Conservation (phyloP, 495 filamentous ascomycete species). For the Aspergillus wentii region DNA sequence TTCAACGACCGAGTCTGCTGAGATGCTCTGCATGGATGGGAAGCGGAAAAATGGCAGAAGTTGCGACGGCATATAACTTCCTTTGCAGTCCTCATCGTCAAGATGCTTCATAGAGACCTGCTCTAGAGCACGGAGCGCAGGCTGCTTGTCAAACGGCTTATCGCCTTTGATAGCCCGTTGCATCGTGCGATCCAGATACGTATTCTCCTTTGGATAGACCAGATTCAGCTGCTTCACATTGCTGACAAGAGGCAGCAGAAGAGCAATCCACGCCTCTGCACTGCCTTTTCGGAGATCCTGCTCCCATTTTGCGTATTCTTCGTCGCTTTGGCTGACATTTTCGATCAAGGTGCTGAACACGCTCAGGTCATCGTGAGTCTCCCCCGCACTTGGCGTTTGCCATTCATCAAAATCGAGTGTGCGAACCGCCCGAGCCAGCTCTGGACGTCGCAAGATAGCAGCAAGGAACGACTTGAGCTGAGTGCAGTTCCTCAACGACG, state of each 20-base stretch:
- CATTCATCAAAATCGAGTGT: constrained; percentile 21
- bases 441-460: constrained; percentile 15
- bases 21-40: constrained; percentile 21
- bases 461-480: constrained; percentile 18
- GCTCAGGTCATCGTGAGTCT: neutral
- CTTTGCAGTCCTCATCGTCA: constrained; percentile 10
- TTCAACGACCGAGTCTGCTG: constrained; percentile 26
- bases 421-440: constrained; percentile 21
- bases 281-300: constrained; percentile 16
- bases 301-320: constrained; percentile 21
- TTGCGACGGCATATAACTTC: constrained; percentile 12
- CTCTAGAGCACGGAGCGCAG: constrained; percentile 13
- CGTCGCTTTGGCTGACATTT: constrained; percentile 14
- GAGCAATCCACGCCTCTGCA: constrained; percentile 27
- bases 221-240: constrained; percentile 23
- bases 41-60: constrained; percentile 25
- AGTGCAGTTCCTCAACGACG: constrained; percentile 12
- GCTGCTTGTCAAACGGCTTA: constrained; percentile 12
- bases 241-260: constrained; percentile 20
- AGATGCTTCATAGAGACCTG: constrained; percentile 19
- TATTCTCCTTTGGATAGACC: constrained; percentile 13
- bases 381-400: constrained; percentile 1
- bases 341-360: constrained; percentile 10
- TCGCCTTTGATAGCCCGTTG: constrained; percentile 15
- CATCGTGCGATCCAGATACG: constrained; percentile 18